Evolutionary conservation across 805 yeast species (phyloP), one percentile per base, ranked within the genome.

Genomic region (Ogataea saltuana): DNA sequence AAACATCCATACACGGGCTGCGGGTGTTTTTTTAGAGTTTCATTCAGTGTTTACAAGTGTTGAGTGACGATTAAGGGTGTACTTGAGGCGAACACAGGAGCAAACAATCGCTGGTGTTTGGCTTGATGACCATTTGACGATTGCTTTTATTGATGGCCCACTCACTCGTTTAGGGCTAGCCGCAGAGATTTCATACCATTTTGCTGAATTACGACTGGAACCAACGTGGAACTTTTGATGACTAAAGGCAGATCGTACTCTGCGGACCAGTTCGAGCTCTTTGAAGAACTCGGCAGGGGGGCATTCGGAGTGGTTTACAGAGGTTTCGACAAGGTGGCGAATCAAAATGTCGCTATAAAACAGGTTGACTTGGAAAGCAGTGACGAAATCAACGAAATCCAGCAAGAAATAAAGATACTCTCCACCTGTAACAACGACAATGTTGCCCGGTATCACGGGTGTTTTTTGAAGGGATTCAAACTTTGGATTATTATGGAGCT

Each of bases 401-500:
- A 83, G 56, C 76, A 78, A 48, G 95, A 85, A 55, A 85, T 86
- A 36, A 71, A 75, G 44, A 79, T 85, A 12, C 69, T 85, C 10
- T 76, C 87, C 10, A 84, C 81, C 16, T 86, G 93, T 61, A 68
- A 76, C 39, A 71, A 76, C 39, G 67, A 73, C 2, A 81, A 80
- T 55, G 78, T 85, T 34, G 85, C 91, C 2, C 70, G 69, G 45
- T 85, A 83, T 55, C 71, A 76, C 54, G 93, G 91, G 8, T 82
- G 88, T 48, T 83, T 84, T 59, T 81, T 83, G 23, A 74, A 75
- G 50, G 82, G 83, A 28, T 78, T 74, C 58, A 83, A 83, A 59
- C 70, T 85, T 11, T 84, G 90, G 89, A 85, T 85, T 41, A 72
- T 84, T 10, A 86, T 85, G 93, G 95, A 85, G 61, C 82, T 66